Evolutionary conservation across 1,284 basidiomycete genomes (phyloP), one percentile per base, ranked within the genome.

Genomic region (Mycosarcoma mackinlayi): DNA sequence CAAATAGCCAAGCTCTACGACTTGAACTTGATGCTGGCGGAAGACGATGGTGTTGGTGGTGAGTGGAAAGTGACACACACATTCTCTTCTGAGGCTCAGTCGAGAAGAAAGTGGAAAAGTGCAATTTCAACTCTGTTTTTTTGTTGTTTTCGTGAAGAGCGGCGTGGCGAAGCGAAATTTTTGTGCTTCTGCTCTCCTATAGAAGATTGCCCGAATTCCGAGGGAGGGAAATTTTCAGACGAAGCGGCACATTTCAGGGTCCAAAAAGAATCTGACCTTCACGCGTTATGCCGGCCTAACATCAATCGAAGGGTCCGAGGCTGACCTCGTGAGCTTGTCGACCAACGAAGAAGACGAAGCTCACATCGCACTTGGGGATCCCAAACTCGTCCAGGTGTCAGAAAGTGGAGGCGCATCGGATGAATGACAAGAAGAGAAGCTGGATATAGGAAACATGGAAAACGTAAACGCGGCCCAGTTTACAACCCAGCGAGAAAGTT

Each of bases 401-500:
- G n/a, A n/a, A n/a, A n/a, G n/a, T n/a, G n/a, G n/a, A n/a, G n/a
- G n/a, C n/a, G n/a, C n/a, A n/a, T n/a, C n/a, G n/a, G n/a, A n/a
- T n/a, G n/a, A n/a, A n/a, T n/a, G n/a, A n/a, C n/a, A n/a, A n/a
- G n/a, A n/a, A n/a, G n/a, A 31, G 30, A 31, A 31, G 3, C 8
- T 31, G 2, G 1, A 31, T 8, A 31, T 10, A 31, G 30, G 30
- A n/a, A n/a, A n/a, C n/a, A n/a, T n/a, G n/a, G 37, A 10, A 23
- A 6, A 9, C 18, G 18, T 38, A 21, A 6, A 2, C n/a, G n/a
- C n/a, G n/a, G n/a, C n/a, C n/a, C n/a, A n/a, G 9, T 4, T n/a
- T 51, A 64, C 9, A 66, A 34, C 3, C 57, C 63, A 11, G 63
- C 63, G 7, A 66, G 40, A 6, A 66, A 51, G 49, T 66, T 66